Evolutionary conservation across 345 rosid species (phyloP), one percentile per base, ranked within the genome.

Genomic region (Salix caprea): DNA sequence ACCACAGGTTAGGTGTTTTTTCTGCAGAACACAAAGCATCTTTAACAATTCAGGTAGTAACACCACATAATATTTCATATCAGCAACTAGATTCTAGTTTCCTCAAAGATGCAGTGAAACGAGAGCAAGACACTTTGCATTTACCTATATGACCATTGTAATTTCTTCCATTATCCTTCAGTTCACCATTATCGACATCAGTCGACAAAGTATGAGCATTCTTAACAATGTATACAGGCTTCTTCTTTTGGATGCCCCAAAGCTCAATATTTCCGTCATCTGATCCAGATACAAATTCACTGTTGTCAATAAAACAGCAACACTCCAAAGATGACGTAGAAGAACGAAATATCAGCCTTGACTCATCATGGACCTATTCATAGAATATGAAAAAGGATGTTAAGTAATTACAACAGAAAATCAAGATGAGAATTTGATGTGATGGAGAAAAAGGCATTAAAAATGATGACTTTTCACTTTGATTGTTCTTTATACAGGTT

Each of bases 231-330:
- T 72, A 83, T 28, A 87, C 80, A 2, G 99, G 97, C 83, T 92
- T 96, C 91, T 94, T 96, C 69, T 86, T 90, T 72, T 84, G 72
- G 32, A 76, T 19, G 32, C 77, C 82, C 98, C 99, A 94, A 19
- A 94, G 92, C 74, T 89, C 91, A 83, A 94, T 69, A 80, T 90
- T 89, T 83, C 99, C 98, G 81, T 94, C 90, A 87, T 96, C 99
- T 2, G 97, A 94, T 80, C 99, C 98, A 80, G 97, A 87, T 74
- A 96, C 81, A 83, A 90, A 96, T 75, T 96, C 96, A 71, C 86
- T 88, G 40, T 92, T 91, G 82, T 88, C 86, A 81, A 96, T 83
- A 81, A 96, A 90, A 85, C 97, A 88, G 76, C 98, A 89, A 81
- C 98, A 91, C 84, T 96, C 99, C 77, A 96, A 87, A 82, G 96